Conservation (phyloP, 306 rosid species). For the Medicago arabica region DNA sequence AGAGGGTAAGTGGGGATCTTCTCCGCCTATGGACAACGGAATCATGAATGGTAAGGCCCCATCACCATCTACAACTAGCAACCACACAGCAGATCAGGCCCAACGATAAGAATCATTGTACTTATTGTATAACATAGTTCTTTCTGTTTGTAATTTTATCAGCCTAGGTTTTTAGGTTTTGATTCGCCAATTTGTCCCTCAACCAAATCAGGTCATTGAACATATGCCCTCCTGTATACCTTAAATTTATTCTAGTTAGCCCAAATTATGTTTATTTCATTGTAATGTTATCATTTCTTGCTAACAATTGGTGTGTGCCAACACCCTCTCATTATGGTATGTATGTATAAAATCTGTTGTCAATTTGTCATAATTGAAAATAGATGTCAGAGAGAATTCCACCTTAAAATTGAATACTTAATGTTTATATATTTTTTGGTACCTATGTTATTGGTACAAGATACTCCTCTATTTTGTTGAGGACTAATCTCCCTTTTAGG, state of each 20-base stretch:
- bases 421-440: too few species aligned
- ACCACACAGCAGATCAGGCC: slow-evolving; percentile 70
- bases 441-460: too few species aligned
- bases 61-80: slow-evolving; percentile 70
- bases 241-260: slow-evolving; percentile 57
- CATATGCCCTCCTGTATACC: slow-evolving; percentile 43
- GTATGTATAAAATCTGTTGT: slow-evolving; percentile 33
- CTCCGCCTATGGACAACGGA: slow-evolving; percentile 68
- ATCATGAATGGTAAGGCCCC: slow-evolving; percentile 60
- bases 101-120: slow-evolving; percentile 58
- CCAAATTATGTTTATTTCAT: slow-evolving; percentile 46
- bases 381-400: not conserved
- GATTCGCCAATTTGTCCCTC: slow-evolving; percentile 46
- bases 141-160: slow-evolving; percentile 47
- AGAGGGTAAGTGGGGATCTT: slow-evolving; percentile 78
- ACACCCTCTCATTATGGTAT: not conserved
- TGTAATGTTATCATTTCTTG: slow-evolving; percentile 8
- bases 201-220: slow-evolving; percentile 50
- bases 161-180: slow-evolving; percentile 47
- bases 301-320: slow-evolving; percentile 23
- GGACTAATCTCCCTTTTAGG: too few species aligned
- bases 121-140: slow-evolving; percentile 38
- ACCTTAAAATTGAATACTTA: not conserved
- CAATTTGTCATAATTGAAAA: not conserved
- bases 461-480: too few species aligned